Percentiles rank a stretch among this genome's conserved stretches.
phyloP scores from a whole-genome alignment of 2,329 filamentous ascomycete species.

The Xylariaceae sp. region DNA sequence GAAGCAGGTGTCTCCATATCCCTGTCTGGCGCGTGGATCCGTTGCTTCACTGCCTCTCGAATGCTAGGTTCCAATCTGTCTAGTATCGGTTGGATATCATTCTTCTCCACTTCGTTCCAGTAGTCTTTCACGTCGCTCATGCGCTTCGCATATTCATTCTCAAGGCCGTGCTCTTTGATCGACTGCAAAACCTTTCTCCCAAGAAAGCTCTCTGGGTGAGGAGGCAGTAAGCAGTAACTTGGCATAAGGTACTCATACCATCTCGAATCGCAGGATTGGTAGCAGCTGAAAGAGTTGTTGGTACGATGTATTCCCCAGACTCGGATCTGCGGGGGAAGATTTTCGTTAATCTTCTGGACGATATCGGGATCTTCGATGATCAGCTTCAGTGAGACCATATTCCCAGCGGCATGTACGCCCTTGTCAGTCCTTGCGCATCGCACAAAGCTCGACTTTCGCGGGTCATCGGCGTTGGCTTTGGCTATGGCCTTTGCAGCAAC shows the following conservation, averaged over 20 bases:
- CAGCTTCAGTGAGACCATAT: constrained; percentile 92
- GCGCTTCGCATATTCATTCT: constrained; percentile 70
- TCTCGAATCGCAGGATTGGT: constrained; percentile 90
- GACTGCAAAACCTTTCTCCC: constrained; percentile 82
- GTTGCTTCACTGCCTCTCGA: constrained; percentile 65
- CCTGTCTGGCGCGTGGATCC: constrained; percentile 55
- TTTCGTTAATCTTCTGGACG: constrained; percentile 87
- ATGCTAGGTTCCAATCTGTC: constrained; percentile 68
- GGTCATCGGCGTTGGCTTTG: constrained; percentile 95
- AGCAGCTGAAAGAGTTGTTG: constrained; percentile 90
- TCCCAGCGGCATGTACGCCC: constrained; percentile 94
- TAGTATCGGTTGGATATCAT: constrained; percentile 75
- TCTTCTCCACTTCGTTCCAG: constrained; percentile 83
- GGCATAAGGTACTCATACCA: constrained; percentile 98
- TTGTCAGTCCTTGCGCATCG: constrained; percentile 97
- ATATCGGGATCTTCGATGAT: constrained; percentile 92
- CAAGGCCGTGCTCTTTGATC: constrained; percentile 73
- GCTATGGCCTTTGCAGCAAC: constrained; percentile 91
- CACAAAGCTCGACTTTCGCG: constrained; percentile 92
- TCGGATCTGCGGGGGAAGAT: constrained; percentile 85
- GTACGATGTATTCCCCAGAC: constrained; percentile 94
- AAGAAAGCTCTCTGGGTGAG: constrained; percentile 85
- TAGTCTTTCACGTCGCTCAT: constrained; percentile 81
- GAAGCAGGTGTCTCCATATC: constrained; percentile 20
- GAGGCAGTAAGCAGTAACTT: constrained; percentile 88